Conservation (phyloP, 2,329 filamentous ascomycete genomes). For the Fusarium drepaniforme region DNA sequence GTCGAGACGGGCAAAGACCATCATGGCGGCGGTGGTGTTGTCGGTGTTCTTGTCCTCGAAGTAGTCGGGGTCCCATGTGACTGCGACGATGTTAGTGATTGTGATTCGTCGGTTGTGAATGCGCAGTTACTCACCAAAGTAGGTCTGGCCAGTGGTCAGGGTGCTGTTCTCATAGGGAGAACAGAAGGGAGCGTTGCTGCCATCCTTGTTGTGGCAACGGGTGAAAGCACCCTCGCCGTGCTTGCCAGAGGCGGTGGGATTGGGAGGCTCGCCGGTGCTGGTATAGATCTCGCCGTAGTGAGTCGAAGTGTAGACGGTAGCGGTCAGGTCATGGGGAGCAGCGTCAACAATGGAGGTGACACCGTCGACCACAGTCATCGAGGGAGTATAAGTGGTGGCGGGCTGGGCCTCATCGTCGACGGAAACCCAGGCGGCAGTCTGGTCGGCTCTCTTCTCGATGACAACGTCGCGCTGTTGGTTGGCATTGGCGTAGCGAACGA, state of each 20-base stretch:
- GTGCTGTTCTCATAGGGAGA: slow-evolving; percentile 57
- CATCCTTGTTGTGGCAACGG: slow-evolving; percentile 62
- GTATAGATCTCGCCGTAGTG: slow-evolving; percentile 53
- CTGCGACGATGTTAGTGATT: slow-evolving; percentile 47
- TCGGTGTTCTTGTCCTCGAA: slow-evolving; percentile 55
- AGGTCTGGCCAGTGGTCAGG: slow-evolving; percentile 59
- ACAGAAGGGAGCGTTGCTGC: slow-evolving; percentile 64
- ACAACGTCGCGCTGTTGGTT: slow-evolving; percentile 26
- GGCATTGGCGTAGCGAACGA: slow-evolving; percentile 33
- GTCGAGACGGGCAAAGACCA: slow-evolving; percentile 55
- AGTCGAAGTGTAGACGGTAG: slow-evolving; percentile 54
- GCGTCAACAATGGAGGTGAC: slow-evolving; percentile 53
- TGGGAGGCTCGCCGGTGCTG: slow-evolving; percentile 58
- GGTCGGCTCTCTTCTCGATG: slow-evolving; percentile 45
- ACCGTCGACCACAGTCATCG: slow-evolving; percentile 59
- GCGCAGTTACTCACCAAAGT: slow-evolving; percentile 60
- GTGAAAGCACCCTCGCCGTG: slow-evolving; percentile 62
- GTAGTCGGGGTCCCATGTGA: slow-evolving; percentile 68
- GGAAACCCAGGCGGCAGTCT: slow-evolving; percentile 63
- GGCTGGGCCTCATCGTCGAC: slow-evolving; percentile 62
- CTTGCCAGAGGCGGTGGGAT: slow-evolving; percentile 57
- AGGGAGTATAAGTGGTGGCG: slow-evolving; percentile 61
- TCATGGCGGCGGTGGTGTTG: slow-evolving; percentile 48
- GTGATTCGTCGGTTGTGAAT: neutral
- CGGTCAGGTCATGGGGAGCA: slow-evolving; percentile 62